Evolutionary conservation across 768 basidiomycete species (phyloP).

Genomic region (Pleurotus eryngii): DNA sequence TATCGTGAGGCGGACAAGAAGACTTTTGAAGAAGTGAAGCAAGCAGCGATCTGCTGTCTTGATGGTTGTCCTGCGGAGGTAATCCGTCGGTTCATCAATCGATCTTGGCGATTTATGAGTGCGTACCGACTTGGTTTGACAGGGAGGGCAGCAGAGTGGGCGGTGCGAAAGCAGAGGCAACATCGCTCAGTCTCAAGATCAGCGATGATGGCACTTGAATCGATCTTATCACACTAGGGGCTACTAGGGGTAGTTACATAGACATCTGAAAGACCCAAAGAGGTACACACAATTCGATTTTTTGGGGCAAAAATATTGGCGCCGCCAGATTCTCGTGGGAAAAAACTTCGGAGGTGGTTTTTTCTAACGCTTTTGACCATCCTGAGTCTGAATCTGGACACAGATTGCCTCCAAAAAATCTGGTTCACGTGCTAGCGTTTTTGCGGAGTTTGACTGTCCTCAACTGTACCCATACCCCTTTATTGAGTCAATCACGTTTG

Average conservation of each 20-base stretch:
- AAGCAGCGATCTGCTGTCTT: slow-evolving; percentile 20
- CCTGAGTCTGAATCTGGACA: neutral
- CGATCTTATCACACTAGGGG: slow-evolving; percentile 14
- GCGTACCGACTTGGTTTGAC: slow-evolving; percentile 32
- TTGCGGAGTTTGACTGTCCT: too few species aligned
- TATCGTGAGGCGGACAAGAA: slow-evolving; percentile 28
- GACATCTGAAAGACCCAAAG: too few species aligned
- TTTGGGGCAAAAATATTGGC: too few species aligned
- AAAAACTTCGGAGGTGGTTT: too few species aligned
- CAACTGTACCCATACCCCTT: neutral
- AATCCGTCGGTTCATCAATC: slow-evolving; percentile 32
- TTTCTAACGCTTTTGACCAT: too few species aligned
- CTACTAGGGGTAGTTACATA: too few species aligned
- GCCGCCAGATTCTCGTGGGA: too few species aligned
- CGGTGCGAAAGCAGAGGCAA: too few species aligned
- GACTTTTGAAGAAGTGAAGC: slow-evolving; percentile 30
- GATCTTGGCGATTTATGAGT: slow-evolving; percentile 31
- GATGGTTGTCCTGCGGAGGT: slow-evolving; percentile 33
- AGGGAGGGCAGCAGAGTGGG: too few species aligned
- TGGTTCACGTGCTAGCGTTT: neutral
- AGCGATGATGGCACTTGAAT: too few species aligned
- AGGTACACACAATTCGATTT: too few species aligned
- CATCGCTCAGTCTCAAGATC: too few species aligned
- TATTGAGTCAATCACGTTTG: neutral
- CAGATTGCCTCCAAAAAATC: neutral